Percentiles rank a stretch among this genome's conserved stretches.
Conservation (phyloP, 139 green algal species). For the Eudorina sp. region DNA sequence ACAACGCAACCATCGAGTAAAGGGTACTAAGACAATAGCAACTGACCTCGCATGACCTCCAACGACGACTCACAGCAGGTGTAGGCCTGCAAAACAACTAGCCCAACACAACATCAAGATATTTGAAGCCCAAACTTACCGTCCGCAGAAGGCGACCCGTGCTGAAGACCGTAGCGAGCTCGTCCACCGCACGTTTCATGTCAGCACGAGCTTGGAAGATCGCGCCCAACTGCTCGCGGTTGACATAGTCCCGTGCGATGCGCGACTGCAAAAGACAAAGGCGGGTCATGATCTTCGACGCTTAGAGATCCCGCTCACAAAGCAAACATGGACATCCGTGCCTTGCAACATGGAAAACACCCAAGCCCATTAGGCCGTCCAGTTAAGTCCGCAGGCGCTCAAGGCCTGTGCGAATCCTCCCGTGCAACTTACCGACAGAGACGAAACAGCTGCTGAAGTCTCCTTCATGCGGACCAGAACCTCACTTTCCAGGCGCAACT, state of each 20-base stretch:
- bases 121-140: no score
- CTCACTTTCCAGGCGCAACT: neutral
- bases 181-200: conserved; percentile 50
- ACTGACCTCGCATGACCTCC: no score
- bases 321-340: no score
- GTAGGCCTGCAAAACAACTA: no score
- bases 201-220: conserved; percentile 55
- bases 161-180: conserved; percentile 45
- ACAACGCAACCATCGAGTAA: no score
- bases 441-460: neutral
- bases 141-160: conserved; percentile 19
- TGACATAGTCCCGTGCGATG: conserved; percentile 42
- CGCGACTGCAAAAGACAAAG: neutral
- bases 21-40: no score
- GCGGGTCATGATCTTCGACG: neutral
- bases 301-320: neutral
- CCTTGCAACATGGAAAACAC: neutral
- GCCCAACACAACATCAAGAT: no score
- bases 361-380: neutral
- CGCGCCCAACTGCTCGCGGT: conserved; percentile 41
- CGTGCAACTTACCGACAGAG: conserved; percentile 36
- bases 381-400: no score
- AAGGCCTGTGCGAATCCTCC: no score
- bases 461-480: neutral
- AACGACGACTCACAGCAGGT: no score